phyloP scores from a whole-genome alignment of 345 rosid species.

The Populus euphratica region DNA sequence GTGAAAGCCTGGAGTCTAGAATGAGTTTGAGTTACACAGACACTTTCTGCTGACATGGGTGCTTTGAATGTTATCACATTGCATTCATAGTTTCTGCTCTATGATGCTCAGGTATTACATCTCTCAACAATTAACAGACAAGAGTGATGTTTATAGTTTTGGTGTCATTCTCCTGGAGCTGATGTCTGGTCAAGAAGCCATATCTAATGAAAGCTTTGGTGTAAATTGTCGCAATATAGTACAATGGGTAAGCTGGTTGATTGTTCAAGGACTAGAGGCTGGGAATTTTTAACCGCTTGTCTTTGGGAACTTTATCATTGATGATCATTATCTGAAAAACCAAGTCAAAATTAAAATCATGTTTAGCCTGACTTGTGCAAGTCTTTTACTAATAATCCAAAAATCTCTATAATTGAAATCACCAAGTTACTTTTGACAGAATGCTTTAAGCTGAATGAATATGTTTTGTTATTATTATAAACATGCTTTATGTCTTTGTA shows the following conservation, averaged over 20 bases:
- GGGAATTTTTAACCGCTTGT: neutral
- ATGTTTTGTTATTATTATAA: neutral
- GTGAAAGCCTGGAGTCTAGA: neutral
- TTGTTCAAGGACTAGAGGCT: neutral
- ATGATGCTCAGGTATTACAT: conserved; percentile 70
- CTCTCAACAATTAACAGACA: conserved; percentile 95
- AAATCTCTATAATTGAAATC: neutral
- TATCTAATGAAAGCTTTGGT: conserved; percentile 87
- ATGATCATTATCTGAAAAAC: neutral
- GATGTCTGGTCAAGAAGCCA: conserved; percentile 94
- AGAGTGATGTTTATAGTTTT: conserved; percentile 96
- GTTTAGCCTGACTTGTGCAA: neutral
- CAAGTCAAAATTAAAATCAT: neutral
- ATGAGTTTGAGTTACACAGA: neutral
- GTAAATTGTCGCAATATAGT: conserved; percentile 90
- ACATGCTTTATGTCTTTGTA: neutral
- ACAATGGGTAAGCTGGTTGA: conserved; percentile 72
- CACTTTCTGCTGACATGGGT: neutral
- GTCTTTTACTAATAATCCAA: neutral
- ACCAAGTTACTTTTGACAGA: neutral
- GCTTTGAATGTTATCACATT: neutral
- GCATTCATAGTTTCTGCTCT: neutral
- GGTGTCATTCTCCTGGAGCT: conserved; percentile 96
- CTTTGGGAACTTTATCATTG: neutral
- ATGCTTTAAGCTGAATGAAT: neutral